phyloP scores from a whole-genome alignment of 306 rosid genomes.

The Casuarina equisetifolia region DNA sequence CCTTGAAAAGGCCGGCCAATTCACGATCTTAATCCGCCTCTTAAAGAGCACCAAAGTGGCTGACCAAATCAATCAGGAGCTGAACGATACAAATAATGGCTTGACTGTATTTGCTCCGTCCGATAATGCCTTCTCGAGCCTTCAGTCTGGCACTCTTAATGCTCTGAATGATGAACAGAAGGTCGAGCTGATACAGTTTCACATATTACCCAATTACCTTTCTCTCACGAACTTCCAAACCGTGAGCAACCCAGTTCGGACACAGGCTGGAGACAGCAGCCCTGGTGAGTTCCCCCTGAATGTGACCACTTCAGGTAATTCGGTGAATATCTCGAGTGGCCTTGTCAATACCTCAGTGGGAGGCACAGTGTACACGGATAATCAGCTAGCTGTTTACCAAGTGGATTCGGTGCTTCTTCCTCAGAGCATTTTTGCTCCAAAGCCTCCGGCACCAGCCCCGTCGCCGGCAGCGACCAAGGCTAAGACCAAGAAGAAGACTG shows the following conservation, averaged over 20 bases:
- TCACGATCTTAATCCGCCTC: conserved; percentile 59
- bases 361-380: conserved; percentile 61
- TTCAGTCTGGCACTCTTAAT: conserved; percentile 65
- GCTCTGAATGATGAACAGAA: conserved; percentile 57
- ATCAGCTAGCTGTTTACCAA: conserved; percentile 65
- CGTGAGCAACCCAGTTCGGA: conserved; percentile 62
- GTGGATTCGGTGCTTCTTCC: conserved; percentile 68
- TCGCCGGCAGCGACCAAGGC: conserved; percentile 40
- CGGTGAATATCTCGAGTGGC: conserved; percentile 61
- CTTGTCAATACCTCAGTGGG: conserved; percentile 59
- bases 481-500: conserved; percentile 43
- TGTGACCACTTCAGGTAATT: conserved; percentile 58
- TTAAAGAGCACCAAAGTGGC: conserved; percentile 56
- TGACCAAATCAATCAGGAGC: conserved; percentile 59
- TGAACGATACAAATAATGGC: conserved; percentile 50
- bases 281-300: conserved; percentile 56
- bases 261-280: conserved; percentile 62
- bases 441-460: conserved; percentile 57
- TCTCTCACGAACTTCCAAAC: conserved; percentile 60
- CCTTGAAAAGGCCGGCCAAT: conserved; percentile 59
- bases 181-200: conserved; percentile 66
- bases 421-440: conserved; percentile 50
- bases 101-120: conserved; percentile 59
- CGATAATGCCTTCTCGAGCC: conserved; percentile 58
- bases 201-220: conserved; percentile 50